Base-by-base conservation (phyloP, 306 rosid genomes). In the Begonia masoniana region DNA sequence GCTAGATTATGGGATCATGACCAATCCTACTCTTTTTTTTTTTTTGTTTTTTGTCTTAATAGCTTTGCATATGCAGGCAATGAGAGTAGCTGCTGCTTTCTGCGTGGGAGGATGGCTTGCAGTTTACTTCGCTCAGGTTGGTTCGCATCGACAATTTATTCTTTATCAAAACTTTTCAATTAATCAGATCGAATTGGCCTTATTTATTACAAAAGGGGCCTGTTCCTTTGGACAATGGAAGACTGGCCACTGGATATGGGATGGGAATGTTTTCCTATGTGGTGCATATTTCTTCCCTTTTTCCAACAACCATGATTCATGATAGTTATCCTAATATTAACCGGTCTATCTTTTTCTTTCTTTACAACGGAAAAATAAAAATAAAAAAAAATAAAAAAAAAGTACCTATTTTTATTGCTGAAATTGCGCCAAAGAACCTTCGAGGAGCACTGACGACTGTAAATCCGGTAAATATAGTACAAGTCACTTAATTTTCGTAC, bases 171-270 rank as follows among this genome's bases (percentile, higher is more conserved):
- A 31, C 39, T 31, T 17, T 17, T 31, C 9, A 31, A 31, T 31
- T 31, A 31, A 31, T 31, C 39, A 5, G 8, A 31, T 31, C 7
- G 39, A 31, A 31, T 31, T 7, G 39, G 39, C 39, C 31, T 17
- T 36, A 4, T 45, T 23, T 58, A 36, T 43, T 45, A 10, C 57
- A 36, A 51, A 50, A 89, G 97, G 84, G 78, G 4, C 67, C 80
- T 45, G 60, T 67, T 60, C 53, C 78, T 71, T 74, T 91, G 83
- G 83, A 83, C 78, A 69, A 79, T 72, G 97, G 88, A 59, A 84
- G 96, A 76, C 68, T 85, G 61, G 83, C 85, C 61, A 91, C 92
- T n/a, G 97, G 97, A 69, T 91, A 80, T 62, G 97, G 94, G 74
- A 91, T 91, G 96, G 97, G 97, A 67, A 76, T 86, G 36, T 91